Evolutionary conservation across 2,329 filamentous ascomycete species (phyloP).

Genomic region (Chalara sp.): DNA sequence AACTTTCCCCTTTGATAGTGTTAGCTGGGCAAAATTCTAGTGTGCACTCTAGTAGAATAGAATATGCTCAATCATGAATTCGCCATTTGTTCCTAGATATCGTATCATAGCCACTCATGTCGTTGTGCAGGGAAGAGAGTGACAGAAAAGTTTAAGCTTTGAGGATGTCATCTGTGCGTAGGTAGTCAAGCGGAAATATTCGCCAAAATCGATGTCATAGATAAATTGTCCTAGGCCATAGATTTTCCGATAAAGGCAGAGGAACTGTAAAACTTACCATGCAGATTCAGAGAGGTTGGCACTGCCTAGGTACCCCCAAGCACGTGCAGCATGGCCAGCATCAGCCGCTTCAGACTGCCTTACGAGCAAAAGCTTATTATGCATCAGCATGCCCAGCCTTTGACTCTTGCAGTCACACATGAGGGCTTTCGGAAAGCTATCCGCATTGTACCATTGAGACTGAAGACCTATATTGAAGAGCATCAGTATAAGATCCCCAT

Average conservation of each 20-base stretch:
- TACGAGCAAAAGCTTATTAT: conserved; percentile 70
- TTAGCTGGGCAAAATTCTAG: no score
- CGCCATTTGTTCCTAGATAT: no score
- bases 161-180: not conserved
- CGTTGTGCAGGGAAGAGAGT: no score
- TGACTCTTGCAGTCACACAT: conserved; percentile 71
- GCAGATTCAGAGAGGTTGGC: conserved; percentile 91
- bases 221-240: no score
- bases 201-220: no score
- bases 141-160: not conserved
- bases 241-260: no score
- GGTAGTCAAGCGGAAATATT: no score
- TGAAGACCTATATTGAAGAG: conserved; percentile 38
- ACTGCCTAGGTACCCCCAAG: conserved; percentile 84
- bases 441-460: conserved; percentile 59
- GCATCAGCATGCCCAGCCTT: conserved; percentile 69
- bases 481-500: no score
- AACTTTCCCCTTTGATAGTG: conserved; percentile 60
- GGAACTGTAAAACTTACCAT: conserved; percentile 52
- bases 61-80: no score
- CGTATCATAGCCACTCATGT: no score
- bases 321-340: conserved; percentile 25
- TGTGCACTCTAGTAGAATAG: no score
- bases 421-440: conserved; percentile 63
- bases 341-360: conserved; percentile 18